Percentiles rank a stretch among this genome's conserved stretches.
Conservation (phyloP, 2,329 filamentous ascomycete species). For the Cladophialophora chaetospira region DNA sequence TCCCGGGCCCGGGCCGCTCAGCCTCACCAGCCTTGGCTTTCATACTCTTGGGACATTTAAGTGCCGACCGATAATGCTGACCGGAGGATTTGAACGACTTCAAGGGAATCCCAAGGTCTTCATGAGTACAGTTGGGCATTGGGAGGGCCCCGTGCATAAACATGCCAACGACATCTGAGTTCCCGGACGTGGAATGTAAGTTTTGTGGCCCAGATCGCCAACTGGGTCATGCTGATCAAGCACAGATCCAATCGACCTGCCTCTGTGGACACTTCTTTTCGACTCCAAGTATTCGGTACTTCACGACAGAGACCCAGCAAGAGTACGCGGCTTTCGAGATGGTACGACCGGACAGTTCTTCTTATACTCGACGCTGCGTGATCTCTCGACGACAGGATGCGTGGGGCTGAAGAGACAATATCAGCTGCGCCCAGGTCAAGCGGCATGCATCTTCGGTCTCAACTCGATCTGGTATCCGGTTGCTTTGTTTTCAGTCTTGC, state of each 20-base stretch:
- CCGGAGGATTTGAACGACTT: background rate
- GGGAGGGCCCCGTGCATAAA: background rate
- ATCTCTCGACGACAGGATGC: constrained; percentile 58
- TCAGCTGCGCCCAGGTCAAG: constrained; percentile 56
- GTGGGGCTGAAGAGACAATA: constrained; percentile 60
- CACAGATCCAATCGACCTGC: background rate
- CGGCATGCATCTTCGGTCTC: constrained; percentile 61
- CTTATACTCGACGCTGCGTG: constrained; percentile 58
- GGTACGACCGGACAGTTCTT: constrained; percentile 60
- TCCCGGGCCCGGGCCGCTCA: too few species aligned
- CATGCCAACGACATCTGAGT: background rate
- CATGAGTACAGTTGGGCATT: background rate
- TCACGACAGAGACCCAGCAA: background rate
- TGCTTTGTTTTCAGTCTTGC: constrained; percentile 50
- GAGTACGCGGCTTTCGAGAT: constrained; percentile 54
- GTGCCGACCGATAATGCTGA: background rate
- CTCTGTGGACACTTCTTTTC: constrained; percentile 2
- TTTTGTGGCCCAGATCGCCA: background rate
- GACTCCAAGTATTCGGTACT: background rate
- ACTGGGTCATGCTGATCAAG: background rate
- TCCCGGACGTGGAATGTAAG: background rate
- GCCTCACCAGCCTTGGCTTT: too few species aligned
- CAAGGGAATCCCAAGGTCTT: background rate
- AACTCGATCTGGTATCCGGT: constrained; percentile 69
- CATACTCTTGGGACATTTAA: background rate